Percentiles rank a stretch among this genome's conserved stretches.
Evolutionary conservation across 2,329 filamentous ascomycete species (phyloP).

Genomic region (Ceratocystis eucalypticola): DNA sequence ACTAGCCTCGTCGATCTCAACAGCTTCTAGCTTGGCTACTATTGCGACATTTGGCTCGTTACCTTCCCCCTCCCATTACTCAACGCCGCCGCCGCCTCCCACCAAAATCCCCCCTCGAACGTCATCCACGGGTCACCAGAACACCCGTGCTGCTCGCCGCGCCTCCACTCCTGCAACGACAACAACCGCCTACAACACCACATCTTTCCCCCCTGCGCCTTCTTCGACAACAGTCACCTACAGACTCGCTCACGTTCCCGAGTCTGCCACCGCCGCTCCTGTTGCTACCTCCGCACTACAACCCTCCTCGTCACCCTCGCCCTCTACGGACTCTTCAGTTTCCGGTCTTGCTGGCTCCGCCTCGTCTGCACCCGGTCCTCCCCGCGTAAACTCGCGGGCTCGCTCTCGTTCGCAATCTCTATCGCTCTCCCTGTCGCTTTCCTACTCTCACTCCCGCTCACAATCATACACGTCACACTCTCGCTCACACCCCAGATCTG

Average conservation of each 20-base stretch:
- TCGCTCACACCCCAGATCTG: slow-evolving; percentile 14
- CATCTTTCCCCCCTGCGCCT: neutral
- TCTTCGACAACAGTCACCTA: slow-evolving; percentile 8
- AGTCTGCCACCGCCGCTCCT: neutral
- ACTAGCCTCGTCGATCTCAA: neutral
- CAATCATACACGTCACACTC: slow-evolving; percentile 15
- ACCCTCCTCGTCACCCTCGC: slow-evolving; percentile 10
- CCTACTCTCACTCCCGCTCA: slow-evolving; percentile 12
- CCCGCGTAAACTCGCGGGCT: neutral
- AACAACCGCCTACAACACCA: neutral
- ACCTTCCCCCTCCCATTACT: slow-evolving; percentile 10
- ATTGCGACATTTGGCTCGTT: slow-evolving; percentile 17
- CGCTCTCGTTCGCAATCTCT: slow-evolving; percentile 16
- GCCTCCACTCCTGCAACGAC: neutral
- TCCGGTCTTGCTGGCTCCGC: slow-evolving; percentile 6
- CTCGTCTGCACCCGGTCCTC: neutral
- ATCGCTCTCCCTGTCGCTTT: slow-evolving; percentile 8
- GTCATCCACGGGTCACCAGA: slow-evolving; percentile 10
- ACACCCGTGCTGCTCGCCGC: neutral
- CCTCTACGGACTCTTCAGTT: slow-evolving; percentile 14
- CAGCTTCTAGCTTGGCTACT: slow-evolving; percentile 14
- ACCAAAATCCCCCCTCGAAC: slow-evolving; percentile 16
- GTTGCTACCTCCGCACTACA: neutral
- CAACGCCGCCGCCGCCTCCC: neutral
- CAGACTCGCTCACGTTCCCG: slow-evolving; percentile 16